Conservation (phyloP, 768 basidiomycete species). For the Mycena metata region DNA sequence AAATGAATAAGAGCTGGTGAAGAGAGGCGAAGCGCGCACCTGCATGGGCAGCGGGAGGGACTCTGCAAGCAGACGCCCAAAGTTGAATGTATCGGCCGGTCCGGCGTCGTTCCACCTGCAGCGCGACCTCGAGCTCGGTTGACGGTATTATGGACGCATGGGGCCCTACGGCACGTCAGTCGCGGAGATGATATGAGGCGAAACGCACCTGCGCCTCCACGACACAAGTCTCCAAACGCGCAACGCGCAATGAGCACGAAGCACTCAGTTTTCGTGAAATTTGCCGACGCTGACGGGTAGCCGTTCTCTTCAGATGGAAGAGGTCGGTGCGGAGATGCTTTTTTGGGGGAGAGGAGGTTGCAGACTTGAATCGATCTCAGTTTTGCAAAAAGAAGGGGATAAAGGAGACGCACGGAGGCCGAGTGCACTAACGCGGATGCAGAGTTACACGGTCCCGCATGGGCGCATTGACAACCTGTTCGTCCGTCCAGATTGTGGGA, state of each 20-base stretch:
- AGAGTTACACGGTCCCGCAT: conserved; percentile 90
- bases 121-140: conserved; percentile 87
- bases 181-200: not conserved
- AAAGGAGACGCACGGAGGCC: conserved; percentile 74
- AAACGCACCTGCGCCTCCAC: conserved; percentile 73
- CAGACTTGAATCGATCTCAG: not conserved
- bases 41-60: not conserved
- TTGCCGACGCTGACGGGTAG: conserved; percentile 96
- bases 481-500: conserved; percentile 67
- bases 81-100: conserved; percentile 85
- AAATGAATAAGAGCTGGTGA: not conserved
- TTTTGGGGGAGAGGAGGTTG: conserved; percentile 89
- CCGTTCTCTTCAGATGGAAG: conserved; percentile 80
- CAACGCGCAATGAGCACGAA: conserved; percentile 82
- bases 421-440: conserved; percentile 94
- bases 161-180: conserved; percentile 73
- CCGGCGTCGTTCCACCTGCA: conserved; percentile 79
- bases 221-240: conserved; percentile 93
- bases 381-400: not conserved
- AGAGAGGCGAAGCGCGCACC: not conserved
- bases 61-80: conserved; percentile 66
- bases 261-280: conserved; percentile 96
- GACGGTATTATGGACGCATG: conserved; percentile 91
- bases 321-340: conserved; percentile 82
- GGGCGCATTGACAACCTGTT: conserved; percentile 92